Evolutionary conservation across 306 rosid species (phyloP).

Genomic region (Dryas alaskensis): DNA sequence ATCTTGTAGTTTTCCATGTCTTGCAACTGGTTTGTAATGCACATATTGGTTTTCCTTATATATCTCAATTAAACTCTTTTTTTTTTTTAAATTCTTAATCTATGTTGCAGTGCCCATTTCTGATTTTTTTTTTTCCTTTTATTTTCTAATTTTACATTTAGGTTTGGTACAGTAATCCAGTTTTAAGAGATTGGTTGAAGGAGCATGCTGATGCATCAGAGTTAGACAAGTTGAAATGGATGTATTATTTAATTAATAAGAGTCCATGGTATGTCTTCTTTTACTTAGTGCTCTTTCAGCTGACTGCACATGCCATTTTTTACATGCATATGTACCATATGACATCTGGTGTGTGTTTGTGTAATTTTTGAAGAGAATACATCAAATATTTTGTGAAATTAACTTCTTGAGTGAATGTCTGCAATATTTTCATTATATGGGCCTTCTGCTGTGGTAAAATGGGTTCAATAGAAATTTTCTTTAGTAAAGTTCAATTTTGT

Average conservation of each 20-base stretch:
- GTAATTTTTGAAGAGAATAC: background rate
- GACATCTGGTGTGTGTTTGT: background rate
- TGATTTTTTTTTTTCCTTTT: conserved; percentile 9
- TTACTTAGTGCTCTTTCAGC: conserved; percentile 5
- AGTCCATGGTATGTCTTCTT: conserved; percentile 75
- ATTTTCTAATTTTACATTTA: conserved; percentile 32
- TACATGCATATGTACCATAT: background rate
- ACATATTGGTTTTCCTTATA: background rate
- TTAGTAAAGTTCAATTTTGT: background rate
- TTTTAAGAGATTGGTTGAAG: conserved; percentile 82
- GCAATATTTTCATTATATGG: background rate
- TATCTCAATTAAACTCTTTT: background rate
- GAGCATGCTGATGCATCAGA: conserved; percentile 65
- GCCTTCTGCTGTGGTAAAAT: background rate
- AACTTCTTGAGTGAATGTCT: background rate
- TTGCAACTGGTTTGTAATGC: background rate
- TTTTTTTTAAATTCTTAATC: background rate
- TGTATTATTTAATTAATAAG: conserved; percentile 75
- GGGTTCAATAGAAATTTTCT: background rate
- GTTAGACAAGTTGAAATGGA: conserved; percentile 81
- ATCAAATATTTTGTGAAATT: background rate
- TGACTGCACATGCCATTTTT: background rate
- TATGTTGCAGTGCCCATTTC: conserved; percentile 4
- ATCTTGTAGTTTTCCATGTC: background rate
- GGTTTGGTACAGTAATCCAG: conserved; percentile 85